Evolutionary conservation across 2,329 filamentous ascomycete species (phyloP).

Genomic region (Colletotrichum cordylinicola): DNA sequence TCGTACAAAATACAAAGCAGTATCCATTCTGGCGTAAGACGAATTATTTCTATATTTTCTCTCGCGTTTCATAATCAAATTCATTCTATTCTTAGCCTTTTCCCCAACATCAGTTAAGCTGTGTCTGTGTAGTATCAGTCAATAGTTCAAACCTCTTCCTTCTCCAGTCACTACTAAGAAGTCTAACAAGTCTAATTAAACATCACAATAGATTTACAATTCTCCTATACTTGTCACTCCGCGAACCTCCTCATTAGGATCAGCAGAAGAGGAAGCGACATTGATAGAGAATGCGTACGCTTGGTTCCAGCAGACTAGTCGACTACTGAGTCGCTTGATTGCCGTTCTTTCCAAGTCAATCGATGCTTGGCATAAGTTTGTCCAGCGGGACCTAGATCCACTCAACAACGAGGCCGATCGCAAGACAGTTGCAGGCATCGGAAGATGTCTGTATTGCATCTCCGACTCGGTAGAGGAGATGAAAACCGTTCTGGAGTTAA

Average conservation of each 20-base stretch:
- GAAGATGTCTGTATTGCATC: neutral
- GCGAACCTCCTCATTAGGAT: neutral
- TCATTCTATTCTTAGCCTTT: neutral
- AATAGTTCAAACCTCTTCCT: neutral
- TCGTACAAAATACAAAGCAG: neutral
- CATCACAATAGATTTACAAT: neutral
- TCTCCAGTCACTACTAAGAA: neutral
- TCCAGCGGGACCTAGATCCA: neutral
- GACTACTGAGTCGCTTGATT: neutral
- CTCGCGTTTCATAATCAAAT: neutral
- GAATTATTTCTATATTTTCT: neutral
- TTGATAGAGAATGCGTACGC: neutral
- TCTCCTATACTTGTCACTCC: neutral
- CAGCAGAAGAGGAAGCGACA: neutral
- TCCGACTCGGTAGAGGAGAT: neutral
- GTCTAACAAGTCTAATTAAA: neutral
- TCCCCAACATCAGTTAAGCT: no score
- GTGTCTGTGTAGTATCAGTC: no score
- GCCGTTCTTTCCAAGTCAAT: neutral
- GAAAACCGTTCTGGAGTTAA: neutral
- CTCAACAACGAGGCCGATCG: neutral
- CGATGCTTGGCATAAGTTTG: neutral
- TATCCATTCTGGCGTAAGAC: neutral
- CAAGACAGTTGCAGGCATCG: neutral
- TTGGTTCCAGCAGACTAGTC: neutral